Conservation (phyloP, 2,329 filamentous ascomycete species). For the Penicillium sp. region DNA sequence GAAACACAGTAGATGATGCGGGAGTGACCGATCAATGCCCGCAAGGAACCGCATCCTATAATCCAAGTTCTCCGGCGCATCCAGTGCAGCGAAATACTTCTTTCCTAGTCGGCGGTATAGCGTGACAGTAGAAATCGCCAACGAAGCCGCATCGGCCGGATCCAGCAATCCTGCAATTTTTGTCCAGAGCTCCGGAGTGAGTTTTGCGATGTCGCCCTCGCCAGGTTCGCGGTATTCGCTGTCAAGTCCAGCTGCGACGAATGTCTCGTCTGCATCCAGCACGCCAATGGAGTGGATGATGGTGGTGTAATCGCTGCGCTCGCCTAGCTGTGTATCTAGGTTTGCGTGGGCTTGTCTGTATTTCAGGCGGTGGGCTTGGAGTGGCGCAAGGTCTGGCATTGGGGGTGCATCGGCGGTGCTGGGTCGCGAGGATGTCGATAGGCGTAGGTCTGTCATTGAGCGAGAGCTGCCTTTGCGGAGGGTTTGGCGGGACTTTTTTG, state of each 20-base stretch:
- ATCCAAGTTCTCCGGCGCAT: conserved; percentile 45
- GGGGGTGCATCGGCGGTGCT: conserved; percentile 30
- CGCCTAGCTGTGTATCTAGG: conserved; percentile 38
- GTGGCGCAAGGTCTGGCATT: conserved; percentile 33
- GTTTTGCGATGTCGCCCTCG: conserved; percentile 47
- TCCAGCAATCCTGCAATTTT: conserved; percentile 44
- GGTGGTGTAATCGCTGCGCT: conserved; percentile 37
- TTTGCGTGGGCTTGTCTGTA: conserved; percentile 29
- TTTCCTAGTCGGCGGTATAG: conserved; percentile 47
- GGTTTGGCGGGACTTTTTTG: conserved; percentile 40
- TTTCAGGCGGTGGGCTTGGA: conserved; percentile 36
- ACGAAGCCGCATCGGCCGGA: conserved; percentile 50
- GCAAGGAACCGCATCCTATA: conserved; percentile 54
- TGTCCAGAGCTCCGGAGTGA: conserved; percentile 51
- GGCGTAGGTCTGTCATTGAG: conserved; percentile 31
- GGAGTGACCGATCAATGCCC: conserved; percentile 52
- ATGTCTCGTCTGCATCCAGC: conserved; percentile 29
- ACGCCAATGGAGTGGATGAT: conserved; percentile 38
- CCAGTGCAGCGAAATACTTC: conserved; percentile 41
- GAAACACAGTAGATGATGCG: conserved; percentile 61
- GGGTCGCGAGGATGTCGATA: conserved; percentile 15
- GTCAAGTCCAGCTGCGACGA: conserved; percentile 11
- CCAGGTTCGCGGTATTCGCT: conserved; percentile 31
- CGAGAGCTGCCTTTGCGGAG: conserved; percentile 32
- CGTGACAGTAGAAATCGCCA: conserved; percentile 52